Evolutionary conservation across 768 basidiomycete genomes (phyloP).

Genomic region (Roridomyces roridus): DNA sequence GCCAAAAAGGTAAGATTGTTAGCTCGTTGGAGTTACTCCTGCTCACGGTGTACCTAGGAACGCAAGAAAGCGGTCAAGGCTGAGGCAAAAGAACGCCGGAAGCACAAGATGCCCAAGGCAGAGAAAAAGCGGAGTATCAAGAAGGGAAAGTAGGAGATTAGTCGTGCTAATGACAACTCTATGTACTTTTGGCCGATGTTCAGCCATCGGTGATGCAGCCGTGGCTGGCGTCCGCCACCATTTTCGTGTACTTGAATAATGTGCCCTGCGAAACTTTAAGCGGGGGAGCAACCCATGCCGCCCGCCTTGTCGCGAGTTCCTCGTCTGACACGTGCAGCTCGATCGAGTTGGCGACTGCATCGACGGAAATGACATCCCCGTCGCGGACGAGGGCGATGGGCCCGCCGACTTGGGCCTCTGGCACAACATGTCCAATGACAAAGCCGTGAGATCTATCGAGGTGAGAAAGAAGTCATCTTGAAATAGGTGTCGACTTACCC

Average conservation of each 20-base stretch:
- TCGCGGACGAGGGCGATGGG: slow-evolving; percentile 91
- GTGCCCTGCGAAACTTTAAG: slow-evolving; percentile 85
- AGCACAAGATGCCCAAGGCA: slow-evolving; percentile 93
- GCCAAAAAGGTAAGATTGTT: slow-evolving; percentile 75
- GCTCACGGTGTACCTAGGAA: slow-evolving; percentile 58
- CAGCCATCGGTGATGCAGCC: slow-evolving; percentile 92
- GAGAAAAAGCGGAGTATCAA: slow-evolving; percentile 92
- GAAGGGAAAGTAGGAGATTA: slow-evolving; percentile 38
- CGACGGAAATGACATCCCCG: slow-evolving; percentile 87
- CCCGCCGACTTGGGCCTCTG: slow-evolving; percentile 94
- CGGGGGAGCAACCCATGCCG: slow-evolving; percentile 82
- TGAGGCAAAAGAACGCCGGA: slow-evolving; percentile 86
- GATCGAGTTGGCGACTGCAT: slow-evolving; percentile 87
- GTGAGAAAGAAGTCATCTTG: background rate
- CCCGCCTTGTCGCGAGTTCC: slow-evolving; percentile 77
- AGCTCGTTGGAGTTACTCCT: slow-evolving; percentile 3
- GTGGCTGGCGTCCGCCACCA: slow-evolving; percentile 88
- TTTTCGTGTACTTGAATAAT: slow-evolving; percentile 87
- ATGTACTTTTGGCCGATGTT: slow-evolving; percentile 21
- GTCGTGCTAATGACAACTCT: background rate
- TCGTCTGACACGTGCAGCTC: slow-evolving; percentile 78
- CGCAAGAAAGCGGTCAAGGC: slow-evolving; percentile 90
- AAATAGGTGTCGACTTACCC: slow-evolving; percentile 57
- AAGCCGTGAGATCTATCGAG: slow-evolving; percentile 89
- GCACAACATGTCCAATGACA: slow-evolving; percentile 95